A percentile compares a stretch with the other conserved stretches of the same genome.
phyloP scores from a whole-genome alignment of 1,284 basidiomycete species.

The Tilletiopsis washingtonensis region DNA sequence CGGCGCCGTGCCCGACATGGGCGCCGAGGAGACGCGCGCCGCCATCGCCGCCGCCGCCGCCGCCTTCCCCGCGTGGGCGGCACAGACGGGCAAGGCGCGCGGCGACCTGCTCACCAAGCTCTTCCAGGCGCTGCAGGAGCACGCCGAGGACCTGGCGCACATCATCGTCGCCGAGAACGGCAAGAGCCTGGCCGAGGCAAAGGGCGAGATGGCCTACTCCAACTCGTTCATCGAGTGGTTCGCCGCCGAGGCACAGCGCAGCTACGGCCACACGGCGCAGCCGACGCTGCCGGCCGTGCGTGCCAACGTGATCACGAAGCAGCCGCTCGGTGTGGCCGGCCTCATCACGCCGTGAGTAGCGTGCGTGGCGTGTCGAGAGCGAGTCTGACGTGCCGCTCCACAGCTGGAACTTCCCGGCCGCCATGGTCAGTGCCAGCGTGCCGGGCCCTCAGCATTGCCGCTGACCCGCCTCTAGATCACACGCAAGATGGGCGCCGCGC shows the following conservation, averaged over 20 bases:
- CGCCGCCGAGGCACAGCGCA: constrained; percentile 31
- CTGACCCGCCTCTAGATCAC: constrained; percentile 53
- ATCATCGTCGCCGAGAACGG: constrained; percentile 47
- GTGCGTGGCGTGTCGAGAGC: too few relatives aligned
- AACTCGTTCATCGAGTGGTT: constrained; percentile 46
- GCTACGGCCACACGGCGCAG: constrained; percentile 69
- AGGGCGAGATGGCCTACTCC: constrained; percentile 41
- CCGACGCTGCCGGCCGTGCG: constrained; percentile 64
- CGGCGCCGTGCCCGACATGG: constrained; percentile 38
- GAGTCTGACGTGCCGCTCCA: too few relatives aligned
- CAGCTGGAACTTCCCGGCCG: constrained; percentile 43
- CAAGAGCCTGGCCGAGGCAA: constrained; percentile 39
- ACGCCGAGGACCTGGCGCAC: constrained; percentile 41
- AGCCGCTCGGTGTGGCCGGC: constrained; percentile 67
- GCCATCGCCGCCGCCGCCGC: constrained; percentile 38
- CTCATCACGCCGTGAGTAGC: constrained; percentile 48
- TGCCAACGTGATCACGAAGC: constrained; percentile 78
- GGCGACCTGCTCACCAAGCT: constrained; percentile 40
- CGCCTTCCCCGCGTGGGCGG: constrained; percentile 37
- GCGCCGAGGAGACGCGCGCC: constrained; percentile 23
- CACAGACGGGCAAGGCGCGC: constrained; percentile 39
- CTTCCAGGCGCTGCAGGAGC: constrained; percentile 27
- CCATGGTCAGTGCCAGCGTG: constrained; percentile 16
- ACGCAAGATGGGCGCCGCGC: constrained; percentile 75
- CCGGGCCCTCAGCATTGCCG: neutral